phyloP scores from a whole-genome alignment of 73 alveolate species.

The Paraurostyla sp. region DNA sequence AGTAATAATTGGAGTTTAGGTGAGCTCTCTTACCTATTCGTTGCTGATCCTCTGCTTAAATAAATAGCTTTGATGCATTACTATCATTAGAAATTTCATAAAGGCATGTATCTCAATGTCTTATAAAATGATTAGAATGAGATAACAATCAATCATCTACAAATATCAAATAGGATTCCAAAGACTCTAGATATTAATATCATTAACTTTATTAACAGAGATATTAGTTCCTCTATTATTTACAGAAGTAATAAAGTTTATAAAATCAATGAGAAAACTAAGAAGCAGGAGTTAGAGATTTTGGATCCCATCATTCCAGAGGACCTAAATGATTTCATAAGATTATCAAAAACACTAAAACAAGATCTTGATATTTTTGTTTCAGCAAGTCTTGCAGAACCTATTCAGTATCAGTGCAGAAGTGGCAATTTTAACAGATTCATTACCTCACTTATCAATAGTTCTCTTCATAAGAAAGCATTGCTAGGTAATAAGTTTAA shows the following conservation, averaged over 20 bases:
- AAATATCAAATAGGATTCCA: background rate
- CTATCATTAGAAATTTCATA: constrained; percentile 19
- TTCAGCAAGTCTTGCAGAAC: background rate
- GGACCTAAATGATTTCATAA: constrained; percentile 14
- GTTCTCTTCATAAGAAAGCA: constrained; percentile 39
- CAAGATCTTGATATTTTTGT: constrained; percentile 34
- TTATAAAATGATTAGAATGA: background rate
- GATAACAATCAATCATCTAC: background rate
- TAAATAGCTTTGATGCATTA: constrained; percentile 53
- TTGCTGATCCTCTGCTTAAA: constrained; percentile 59
- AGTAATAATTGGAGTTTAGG: constrained; percentile 49
- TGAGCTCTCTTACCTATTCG: constrained; percentile 27
- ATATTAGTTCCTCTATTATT: background rate
- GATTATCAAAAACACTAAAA: background rate
- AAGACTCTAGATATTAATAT: constrained; percentile 17
- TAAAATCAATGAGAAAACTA: background rate
- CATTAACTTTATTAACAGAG: constrained; percentile 40
- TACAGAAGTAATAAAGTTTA: constrained; percentile 1
- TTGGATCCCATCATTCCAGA: constrained; percentile 36
- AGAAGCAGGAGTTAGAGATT: too few relatives aligned
- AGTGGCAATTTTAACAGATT: constrained; percentile 37
- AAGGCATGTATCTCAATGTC: background rate
- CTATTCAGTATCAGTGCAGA: constrained; percentile 14
- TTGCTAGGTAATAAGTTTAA: constrained; percentile 31
- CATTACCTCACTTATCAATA: background rate